Evolutionary conservation across 768 basidiomycete genomes (phyloP), one percentile per base, ranked within the genome.

Genomic region (Auriscalpium vulgare): DNA sequence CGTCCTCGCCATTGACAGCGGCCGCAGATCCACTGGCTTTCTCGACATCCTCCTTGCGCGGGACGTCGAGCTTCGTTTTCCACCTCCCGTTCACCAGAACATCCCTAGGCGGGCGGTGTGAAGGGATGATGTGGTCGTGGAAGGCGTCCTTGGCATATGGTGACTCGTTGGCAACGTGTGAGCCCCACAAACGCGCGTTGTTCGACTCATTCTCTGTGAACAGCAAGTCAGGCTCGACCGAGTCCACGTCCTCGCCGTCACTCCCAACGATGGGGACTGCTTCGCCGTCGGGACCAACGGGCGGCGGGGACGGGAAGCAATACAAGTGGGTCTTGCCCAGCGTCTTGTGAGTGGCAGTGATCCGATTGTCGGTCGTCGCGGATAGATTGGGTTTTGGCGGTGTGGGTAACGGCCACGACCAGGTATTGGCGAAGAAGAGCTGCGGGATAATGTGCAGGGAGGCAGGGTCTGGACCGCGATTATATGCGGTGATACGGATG

Each of bases 181-280:
- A 29, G 19, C 86, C 88, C 68, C 97, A 99, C 23, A 99, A 77
- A 53, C 97, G 82, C 66, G 79, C 78, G 69, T 87, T 95, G 76
- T 99, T 99, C 59, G 95, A 97, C 67, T 98, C 91, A 70, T 98
- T 99, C 65, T 97, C 95, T 13, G 94, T 95, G 70, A 99, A 99
- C 16, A 98, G 70, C 37, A 99, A 75, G 9, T 90, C 84, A 0
- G 97, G 95, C 45, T 88, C 82, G 17, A 92, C 78, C 35, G 81
- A 78, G 45, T 87, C 63, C 8, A 35, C 16, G 8, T 61, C 87
- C 37, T 78, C 76, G 13, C 83, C 83, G 19, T 82, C 81, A 60
- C 87, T 81, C 19, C 78, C 78, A 59, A 78, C 75, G 53, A 57
- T 54, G 4, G 59, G 55, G 35, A 82, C 81, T 56, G 66, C 56